Base-by-base conservation (phyloP, 805 yeast genomes). In the Pichia insulana region DNA sequence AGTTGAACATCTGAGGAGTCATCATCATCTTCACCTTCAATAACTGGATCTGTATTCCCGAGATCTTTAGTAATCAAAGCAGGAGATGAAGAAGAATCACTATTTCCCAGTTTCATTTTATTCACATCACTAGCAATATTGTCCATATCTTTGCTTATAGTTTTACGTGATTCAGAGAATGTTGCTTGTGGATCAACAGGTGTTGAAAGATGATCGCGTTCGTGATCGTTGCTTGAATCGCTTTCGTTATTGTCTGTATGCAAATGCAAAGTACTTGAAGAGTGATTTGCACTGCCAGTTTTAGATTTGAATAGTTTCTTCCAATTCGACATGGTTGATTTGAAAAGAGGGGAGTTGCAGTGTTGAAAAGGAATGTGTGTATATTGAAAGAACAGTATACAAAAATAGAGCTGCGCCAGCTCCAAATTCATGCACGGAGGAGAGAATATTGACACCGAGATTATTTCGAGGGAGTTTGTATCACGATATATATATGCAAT, bases 31-130 rank as follows among this genome's bases (percentile, higher is more conserved):
- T 53, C 60, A 17, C 46, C 47, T 22, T 53, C 61, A 49, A 59
- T 40, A 13, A 61, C 61, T 5, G 65, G 65, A 46, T 60, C 65
- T 1, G 64, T 61, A 17, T 49, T 56, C 31, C 54, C 62, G 26
- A 61, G 43, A 40, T 55, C 48, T 18, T 49, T 57, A 19, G 55
- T 54, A 13, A 61, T 51, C 11, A 54, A 38, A 8, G n/a, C 41
- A 45, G 22, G 59, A 52, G 17, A 51, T 43, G 13, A 15, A 2
- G 31, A 27, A 15, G 20, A 16, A 15, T 18, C n/a, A n/a, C n/a
- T 18, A 13, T 39, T 33, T 16, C 25, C 30, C 25, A 46, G 22
- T 8, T 38, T 41, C 20, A 47, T 15, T 7, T 43, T 34, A 11
- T 39, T 18, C 9, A 43, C 36, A 19, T 26, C 34, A 7, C 34